phyloP scores from a whole-genome alignment of 2,329 filamentous ascomycete species.

The Helotiales sp. region DNA sequence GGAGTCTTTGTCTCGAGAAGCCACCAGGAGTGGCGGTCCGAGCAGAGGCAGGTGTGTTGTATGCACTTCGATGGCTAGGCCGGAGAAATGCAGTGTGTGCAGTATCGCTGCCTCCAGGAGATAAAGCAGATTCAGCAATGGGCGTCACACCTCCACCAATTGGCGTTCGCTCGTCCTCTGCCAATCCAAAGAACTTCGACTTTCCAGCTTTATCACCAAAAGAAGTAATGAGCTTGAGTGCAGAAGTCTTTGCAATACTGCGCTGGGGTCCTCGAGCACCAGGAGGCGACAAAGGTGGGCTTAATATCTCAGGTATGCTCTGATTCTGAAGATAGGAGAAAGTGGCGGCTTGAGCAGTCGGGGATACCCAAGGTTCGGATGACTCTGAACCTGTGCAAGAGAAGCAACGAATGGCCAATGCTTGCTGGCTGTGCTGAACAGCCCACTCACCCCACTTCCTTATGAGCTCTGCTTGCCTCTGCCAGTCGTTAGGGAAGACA shows the following conservation, averaged over 20 bases:
- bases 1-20: constrained; percentile 64
- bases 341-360: constrained; percentile 66
- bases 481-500: constrained; percentile 83
- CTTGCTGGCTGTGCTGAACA: constrained; percentile 81
- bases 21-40: constrained; percentile 60
- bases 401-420: constrained; percentile 89
- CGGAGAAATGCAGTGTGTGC: constrained; percentile 65
- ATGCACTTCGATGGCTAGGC: constrained; percentile 65
- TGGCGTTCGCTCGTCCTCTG: constrained; percentile 66
- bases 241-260: constrained; percentile 74
- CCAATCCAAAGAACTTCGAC: constrained; percentile 61
- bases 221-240: constrained; percentile 87
- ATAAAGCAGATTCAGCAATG: constrained; percentile 77
- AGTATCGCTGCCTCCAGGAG: constrained; percentile 67
- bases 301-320: constrained; percentile 61
- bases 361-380: constrained; percentile 84
- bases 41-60: constrained; percentile 70
- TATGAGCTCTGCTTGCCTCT: constrained; percentile 82
- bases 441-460: constrained; percentile 95
- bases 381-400: constrained; percentile 86
- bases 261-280: constrained; percentile 58
- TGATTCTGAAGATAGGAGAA: constrained; percentile 58
- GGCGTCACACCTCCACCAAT: constrained; percentile 82
- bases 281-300: constrained; percentile 74
- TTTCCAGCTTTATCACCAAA: constrained; percentile 68